Evolutionary conservation across 805 yeast genomes (phyloP).

Genomic region (Wickerhamia fluorescens): DNA sequence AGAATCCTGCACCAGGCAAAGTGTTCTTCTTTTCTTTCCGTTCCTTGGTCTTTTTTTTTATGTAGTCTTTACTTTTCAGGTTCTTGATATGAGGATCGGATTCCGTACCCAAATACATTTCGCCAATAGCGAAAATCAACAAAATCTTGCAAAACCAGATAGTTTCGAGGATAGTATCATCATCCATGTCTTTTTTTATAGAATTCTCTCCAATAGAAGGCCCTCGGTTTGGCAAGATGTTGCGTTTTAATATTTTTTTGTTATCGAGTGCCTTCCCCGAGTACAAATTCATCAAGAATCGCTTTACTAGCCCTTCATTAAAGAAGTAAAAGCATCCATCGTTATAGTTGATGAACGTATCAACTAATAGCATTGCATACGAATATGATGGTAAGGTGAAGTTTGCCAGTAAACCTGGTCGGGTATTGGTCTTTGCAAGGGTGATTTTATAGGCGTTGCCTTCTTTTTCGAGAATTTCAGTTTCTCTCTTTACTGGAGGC

Average conservation of each 20-base stretch:
- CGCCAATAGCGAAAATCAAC: conserved; percentile 71
- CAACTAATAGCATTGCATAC: conserved; percentile 67
- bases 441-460: conserved; percentile 72
- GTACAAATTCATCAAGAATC: conserved; percentile 56
- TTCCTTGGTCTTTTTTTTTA: conserved; percentile 7
- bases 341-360: conserved; percentile 69
- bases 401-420: conserved; percentile 63
- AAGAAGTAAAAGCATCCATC: conserved; percentile 83
- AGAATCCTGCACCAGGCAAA: conserved; percentile 73
- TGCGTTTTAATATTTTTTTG: conserved; percentile 30
- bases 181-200: conserved; percentile 38
- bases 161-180: conserved; percentile 60
- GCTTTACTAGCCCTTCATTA: conserved; percentile 73
- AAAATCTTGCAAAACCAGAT: conserved; percentile 76
- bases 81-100: conserved; percentile 51
- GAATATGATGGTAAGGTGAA: conserved; percentile 71
- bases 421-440: conserved; percentile 57
- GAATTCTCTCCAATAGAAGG: conserved; percentile 28
- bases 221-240: conserved; percentile 14
- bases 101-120: conserved; percentile 74
- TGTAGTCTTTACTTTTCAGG: conserved; percentile 13
- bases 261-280: conserved; percentile 40
- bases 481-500: conserved; percentile 27
- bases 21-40: conserved; percentile 24
- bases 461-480: conserved; percentile 59